Conservation (phyloP, 495 filamentous ascomycete species). For the Thermothielavioides terrestris region DNA sequence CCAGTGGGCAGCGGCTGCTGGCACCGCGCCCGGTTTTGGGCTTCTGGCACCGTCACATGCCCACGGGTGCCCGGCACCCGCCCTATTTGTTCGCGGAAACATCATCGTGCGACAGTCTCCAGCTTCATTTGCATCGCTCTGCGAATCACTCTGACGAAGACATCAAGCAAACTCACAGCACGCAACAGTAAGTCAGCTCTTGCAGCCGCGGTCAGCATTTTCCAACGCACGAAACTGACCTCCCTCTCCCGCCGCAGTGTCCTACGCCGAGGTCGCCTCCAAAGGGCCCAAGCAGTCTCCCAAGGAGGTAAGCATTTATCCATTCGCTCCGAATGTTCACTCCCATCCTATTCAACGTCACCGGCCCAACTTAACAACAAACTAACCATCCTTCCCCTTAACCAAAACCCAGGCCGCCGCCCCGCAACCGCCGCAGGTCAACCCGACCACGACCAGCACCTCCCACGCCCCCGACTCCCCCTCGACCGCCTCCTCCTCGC, state of each 20-base stretch:
- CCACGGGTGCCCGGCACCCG: constrained; percentile 2
- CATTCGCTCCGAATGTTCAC: neutral
- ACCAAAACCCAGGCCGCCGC: constrained; percentile 46
- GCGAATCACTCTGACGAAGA: neutral
- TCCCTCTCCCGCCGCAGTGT: constrained; percentile 41
- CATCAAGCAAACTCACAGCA: constrained; percentile 1
- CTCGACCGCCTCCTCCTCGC: constrained; percentile 45
- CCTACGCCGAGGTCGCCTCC: constrained; percentile 67
- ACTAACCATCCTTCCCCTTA: neutral
- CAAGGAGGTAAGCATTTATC: constrained; percentile 50
- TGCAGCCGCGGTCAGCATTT: no score
- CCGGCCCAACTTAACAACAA: neutral
- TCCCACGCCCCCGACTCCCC: no score
- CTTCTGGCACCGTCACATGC: constrained; percentile 25
- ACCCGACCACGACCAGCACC: constrained; percentile 52
- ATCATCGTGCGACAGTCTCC: neutral
- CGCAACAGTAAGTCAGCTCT: constrained; percentile 3
- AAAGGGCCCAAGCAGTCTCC: constrained; percentile 64
- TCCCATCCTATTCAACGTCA: neutral
- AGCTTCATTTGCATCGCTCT: neutral
- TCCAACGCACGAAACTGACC: neutral
- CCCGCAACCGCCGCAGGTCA: constrained; percentile 56
- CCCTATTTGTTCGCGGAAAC: constrained; percentile 5
- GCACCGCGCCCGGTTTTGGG: constrained; percentile 13
- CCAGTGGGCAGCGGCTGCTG: neutral